Base-by-base conservation (phyloP, 768 basidiomycete species). In the Tylopilus subfusipes region DNA sequence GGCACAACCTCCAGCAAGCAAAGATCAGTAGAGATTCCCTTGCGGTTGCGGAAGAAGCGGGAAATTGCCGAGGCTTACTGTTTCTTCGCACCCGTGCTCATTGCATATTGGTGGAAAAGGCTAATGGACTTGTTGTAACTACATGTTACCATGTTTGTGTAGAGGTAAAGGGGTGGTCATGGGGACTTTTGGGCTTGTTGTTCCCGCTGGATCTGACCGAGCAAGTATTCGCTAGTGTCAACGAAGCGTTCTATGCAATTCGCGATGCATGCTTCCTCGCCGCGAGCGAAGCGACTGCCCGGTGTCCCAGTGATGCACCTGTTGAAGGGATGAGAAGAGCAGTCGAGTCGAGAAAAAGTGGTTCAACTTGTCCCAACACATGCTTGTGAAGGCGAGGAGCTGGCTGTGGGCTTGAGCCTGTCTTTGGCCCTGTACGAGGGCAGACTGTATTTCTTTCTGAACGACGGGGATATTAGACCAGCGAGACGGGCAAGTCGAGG, bases 241-340 rank as follows among this genome's bases (percentile, higher is more conserved):
- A 98, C 75, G 75, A 97, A 98, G 54, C 94, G 79, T 53, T 91
- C 90, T 47, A 96, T 93, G 66, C 95, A 97, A 72, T 95, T 94
- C 50, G 79, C 75, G 46, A 98, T 79, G 68, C 95, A 98, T 52
- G 75, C 77, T 63, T 88, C 84, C 73, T 98, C 95, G 38, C 81
- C 74, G 46, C 86, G 77, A 21, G 90, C 87, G 71, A 96, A 93
- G 27, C 83, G 76, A 13, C 82, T 86, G 10, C 86, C 86, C 13
- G 90, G 88, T 18, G 83, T 82, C 43, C 90, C 81, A 1, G 88
- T 86, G 49, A 95, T 78, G 67, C 93, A 96, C 69, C 92, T 93
- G 58, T 55, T 44, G 36, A 53, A 40, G 55, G 9, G n/a, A 52
- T 60, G 48, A 68, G 60, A 50, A 9, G 21, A 16, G 43, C 4